Base-by-base conservation (phyloP, 2,329 filamentous ascomycete species). In the Lasiodiplodia gonubiensis region DNA sequence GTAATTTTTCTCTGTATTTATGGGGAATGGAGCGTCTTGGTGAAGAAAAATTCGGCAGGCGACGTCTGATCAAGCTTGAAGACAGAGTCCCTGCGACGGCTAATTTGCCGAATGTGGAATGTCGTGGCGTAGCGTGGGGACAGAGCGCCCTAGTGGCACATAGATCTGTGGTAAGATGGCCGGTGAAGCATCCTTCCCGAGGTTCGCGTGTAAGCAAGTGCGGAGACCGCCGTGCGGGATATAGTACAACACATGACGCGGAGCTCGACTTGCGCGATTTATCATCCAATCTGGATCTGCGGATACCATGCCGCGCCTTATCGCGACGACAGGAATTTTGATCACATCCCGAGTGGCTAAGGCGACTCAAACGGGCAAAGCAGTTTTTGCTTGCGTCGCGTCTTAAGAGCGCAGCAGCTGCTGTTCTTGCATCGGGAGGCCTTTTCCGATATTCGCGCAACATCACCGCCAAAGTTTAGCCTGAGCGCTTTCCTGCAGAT, bases 261-360 rank as follows among this genome's bases (percentile, higher is more conserved):
- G 51, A 30, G 51, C 12, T 23, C 21, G 11, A 10, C 23, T 14
- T 60, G 55, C 55, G 55, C 35, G 35, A 60, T 60, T 60, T 60
- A 46, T 27, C 55, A n/a, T 60, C 55, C 55, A 60, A 60, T 60
- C 55, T 48, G 55, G 23, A 60, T 27, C 12, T 46, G 35, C n/a
- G 55, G 23, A 27, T 46, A 55, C 16, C 27, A 10, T 11, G 7
- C 5, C n/a, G 5, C 23, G 52, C 3, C 52, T 37, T 55, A 55
- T 35, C 52, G 33, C 52, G 30, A 30, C 23, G 7, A 30, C 30
- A 12, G 30, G 14, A 2, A 18, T 37, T 37, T 55, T 18, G 18
- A 6, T 8, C 30, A 12, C 25, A 2, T 18, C 30, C 27, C 27
- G 23, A 8, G 3, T 7, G 51, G 14, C 23, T 53, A 16, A 33